Evolutionary conservation across 2,329 filamentous ascomycete species (phyloP).

Genomic region (Periconia macrospinosa): DNA sequence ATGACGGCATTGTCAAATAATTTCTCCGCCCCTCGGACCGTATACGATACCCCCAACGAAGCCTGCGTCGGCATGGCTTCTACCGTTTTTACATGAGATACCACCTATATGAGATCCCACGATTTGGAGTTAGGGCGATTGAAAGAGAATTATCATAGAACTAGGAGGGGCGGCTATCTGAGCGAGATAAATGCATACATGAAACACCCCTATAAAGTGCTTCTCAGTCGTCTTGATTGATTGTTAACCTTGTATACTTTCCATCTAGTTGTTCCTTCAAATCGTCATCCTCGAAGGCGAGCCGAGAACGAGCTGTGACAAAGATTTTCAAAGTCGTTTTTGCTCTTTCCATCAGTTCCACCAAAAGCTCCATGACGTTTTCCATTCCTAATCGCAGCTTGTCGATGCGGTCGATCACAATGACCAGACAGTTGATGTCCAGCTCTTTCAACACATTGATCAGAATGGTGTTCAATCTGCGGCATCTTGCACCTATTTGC

Average conservation of each 20-base stretch:
- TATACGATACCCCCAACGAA: not conserved
- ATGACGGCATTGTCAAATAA: constrained; percentile 30
- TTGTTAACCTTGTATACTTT: not conserved
- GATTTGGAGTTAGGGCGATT: constrained; percentile 4
- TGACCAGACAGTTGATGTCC: not conserved
- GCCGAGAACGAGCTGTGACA: not conserved
- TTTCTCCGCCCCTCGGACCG: not conserved
- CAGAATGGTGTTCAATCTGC: not conserved
- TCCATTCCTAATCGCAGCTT: constrained; percentile 1
- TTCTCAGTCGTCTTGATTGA: constrained; percentile 1
- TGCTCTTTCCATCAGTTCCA: not conserved
- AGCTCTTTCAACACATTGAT: not conserved
- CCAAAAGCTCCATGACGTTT: not conserved
- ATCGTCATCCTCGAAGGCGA: not conserved
- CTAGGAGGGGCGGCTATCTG: constrained; percentile 1
- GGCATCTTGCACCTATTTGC: not conserved
- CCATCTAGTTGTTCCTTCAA: not conserved
- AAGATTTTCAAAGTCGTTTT: constrained; percentile 4
- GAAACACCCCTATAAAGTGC: not conserved
- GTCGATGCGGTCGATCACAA: constrained; percentile 6
- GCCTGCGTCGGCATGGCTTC: not conserved
- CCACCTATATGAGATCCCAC: constrained; percentile 3
- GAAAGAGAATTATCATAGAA: not conserved
- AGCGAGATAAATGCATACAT: constrained; percentile 12
- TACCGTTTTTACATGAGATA: constrained; percentile 15